Conservation (phyloP, 495 filamentous ascomycete species). For the Letharia columbiana region DNA sequence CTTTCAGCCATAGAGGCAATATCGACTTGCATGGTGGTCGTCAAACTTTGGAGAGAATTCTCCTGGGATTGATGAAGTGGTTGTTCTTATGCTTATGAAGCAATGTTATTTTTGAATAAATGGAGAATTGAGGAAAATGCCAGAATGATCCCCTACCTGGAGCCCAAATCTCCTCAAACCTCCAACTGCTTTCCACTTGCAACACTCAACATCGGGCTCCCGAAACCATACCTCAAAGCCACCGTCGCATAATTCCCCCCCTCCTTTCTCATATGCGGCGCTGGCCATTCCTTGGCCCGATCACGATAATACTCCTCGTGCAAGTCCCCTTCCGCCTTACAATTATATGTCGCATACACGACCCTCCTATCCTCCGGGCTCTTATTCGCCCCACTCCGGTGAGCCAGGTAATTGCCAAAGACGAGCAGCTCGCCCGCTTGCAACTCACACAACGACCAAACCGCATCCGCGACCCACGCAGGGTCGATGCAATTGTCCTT, state of each 20-base stretch:
- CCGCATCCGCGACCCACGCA: background rate
- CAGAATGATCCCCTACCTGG: no score
- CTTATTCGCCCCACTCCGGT: constrained; percentile 5
- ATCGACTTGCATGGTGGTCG: no score
- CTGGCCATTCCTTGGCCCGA: constrained; percentile 7
- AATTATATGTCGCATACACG: constrained; percentile 7
- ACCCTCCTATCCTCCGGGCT: background rate
- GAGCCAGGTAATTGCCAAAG: background rate
- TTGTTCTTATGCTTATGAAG: no score
- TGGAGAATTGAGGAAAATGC: no score
- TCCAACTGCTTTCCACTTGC: constrained; percentile 8
- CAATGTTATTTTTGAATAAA: no score
- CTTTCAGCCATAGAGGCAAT: no score
- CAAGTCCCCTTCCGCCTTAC: background rate
- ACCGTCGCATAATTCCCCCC: background rate
- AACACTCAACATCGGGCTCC: constrained; percentile 11
- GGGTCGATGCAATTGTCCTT: constrained; percentile 1
- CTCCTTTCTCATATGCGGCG: constrained; percentile 6
- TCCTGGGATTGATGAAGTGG: no score
- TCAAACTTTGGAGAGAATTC: no score
- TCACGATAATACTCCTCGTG: constrained; percentile 8
- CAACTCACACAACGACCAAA: constrained; percentile 1
- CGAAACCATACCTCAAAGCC: constrained; percentile 1
- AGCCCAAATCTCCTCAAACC: background rate
- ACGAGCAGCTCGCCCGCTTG: constrained; percentile 2